Conservation (phyloP, 2,329 filamentous ascomycete genomes). For the Pseudopithomyces chartarum region DNA sequence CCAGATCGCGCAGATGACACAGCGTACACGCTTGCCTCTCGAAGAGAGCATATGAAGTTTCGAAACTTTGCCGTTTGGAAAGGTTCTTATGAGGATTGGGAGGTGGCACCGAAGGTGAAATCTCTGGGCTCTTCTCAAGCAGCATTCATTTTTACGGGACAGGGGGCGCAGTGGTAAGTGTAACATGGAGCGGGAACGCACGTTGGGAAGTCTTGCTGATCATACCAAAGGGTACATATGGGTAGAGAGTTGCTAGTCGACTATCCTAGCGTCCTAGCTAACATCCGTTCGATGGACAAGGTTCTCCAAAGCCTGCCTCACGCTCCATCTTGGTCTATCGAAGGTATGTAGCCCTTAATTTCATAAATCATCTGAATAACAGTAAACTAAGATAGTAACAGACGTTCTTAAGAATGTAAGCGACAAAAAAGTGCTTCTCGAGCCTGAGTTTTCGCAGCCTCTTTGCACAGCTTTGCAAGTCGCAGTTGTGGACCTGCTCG, state of each 20-base stretch:
- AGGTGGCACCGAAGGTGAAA: not conserved
- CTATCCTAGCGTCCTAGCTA: not conserved
- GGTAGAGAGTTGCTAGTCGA: not conserved
- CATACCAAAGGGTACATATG: not conserved
- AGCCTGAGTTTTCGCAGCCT: conserved; percentile 21
- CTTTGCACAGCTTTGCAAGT: conserved; percentile 28
- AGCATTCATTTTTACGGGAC: conserved; percentile 44
- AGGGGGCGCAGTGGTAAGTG: conserved; percentile 48
- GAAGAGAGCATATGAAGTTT: conserved; percentile 9
- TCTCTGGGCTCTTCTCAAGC: not conserved
- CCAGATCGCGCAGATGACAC: not conserved
- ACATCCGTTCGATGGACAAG: not conserved
- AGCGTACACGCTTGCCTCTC: conserved; percentile 12
- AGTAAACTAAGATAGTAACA: not conserved
- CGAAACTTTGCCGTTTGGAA: conserved; percentile 1
- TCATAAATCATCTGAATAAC: no score
- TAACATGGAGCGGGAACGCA: not conserved
- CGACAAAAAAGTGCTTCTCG: conserved; percentile 10
- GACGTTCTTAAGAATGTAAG: not conserved
- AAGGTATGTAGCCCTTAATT: not conserved
- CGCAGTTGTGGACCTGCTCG: conserved; percentile 22
- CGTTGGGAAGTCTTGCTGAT: not conserved
- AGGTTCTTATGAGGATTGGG: no score
- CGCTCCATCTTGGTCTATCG: not conserved
- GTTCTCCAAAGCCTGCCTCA: not conserved